Percentiles rank a stretch among this genome's conserved stretches.
Evolutionary conservation across 768 basidiomycete genomes (phyloP).

Genomic region (Trametes cinnabarina): DNA sequence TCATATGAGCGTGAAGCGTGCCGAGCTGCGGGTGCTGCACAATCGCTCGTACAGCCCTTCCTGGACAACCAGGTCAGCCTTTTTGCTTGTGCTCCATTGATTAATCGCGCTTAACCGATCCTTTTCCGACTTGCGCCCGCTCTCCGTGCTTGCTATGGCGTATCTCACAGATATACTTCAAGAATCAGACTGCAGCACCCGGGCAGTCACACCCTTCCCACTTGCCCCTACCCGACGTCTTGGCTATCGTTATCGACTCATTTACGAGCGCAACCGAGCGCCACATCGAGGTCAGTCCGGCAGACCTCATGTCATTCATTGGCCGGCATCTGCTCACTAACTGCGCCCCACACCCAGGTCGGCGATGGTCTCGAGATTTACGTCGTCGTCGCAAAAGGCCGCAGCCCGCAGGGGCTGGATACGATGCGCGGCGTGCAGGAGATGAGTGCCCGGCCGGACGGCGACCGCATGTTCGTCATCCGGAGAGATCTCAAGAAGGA

Average conservation of each 20-base stretch:
- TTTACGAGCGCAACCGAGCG: conserved; percentile 98
- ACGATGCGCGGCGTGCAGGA: conserved; percentile 59
- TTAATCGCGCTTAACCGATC: conserved; percentile 34
- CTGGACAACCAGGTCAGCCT: conserved; percentile 91
- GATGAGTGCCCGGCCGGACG: conserved; percentile 55
- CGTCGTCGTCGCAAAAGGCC: conserved; percentile 73
- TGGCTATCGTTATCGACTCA: conserved; percentile 89
- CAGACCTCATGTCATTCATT: not conserved
- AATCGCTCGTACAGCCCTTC: conserved; percentile 93
- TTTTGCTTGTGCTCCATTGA: conserved; percentile 13
- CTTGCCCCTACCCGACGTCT: conserved; percentile 75
- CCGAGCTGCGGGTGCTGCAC: conserved; percentile 95
- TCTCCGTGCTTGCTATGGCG: not conserved
- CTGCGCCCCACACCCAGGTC: conserved; percentile 49
- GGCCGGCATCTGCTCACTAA: conserved; percentile 1
- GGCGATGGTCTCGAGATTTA: conserved; percentile 95
- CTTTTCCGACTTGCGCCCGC: conserved; percentile 47
- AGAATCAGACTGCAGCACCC: conserved; percentile 81
- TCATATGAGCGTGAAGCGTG: conserved; percentile 97
- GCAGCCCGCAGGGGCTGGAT: conserved; percentile 57
- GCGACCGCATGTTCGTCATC: conserved; percentile 75
- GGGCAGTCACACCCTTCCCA: conserved; percentile 76
- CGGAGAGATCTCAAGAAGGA: conserved; percentile 83
- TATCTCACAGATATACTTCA: conserved; percentile 84
- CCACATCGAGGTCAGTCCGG: conserved; percentile 80